Conservation (phyloP, 352 stramenopile species). For the Phytophthora boehmeriae region DNA sequence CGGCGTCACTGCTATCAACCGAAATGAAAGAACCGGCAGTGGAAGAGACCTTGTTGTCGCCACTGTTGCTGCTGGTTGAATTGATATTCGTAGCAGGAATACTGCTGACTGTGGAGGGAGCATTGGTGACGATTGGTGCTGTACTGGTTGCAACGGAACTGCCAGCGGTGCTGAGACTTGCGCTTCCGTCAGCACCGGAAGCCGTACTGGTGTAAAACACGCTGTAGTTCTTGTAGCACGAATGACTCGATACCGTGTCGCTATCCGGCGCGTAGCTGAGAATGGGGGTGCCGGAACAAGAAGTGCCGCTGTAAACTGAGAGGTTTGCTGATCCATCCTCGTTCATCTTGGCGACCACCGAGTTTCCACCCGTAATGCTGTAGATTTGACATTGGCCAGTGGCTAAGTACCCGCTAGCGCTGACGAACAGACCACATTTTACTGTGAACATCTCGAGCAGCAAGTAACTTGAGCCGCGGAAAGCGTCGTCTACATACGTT, state of each 20-base stretch:
- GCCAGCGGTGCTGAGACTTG: not conserved
- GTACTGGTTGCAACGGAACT: not conserved
- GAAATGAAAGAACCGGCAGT: not conserved
- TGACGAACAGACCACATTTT: conserved; percentile 15
- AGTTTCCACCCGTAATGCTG: conserved; percentile 13
- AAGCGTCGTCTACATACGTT: conserved; percentile 15
- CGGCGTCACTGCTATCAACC: not conserved
- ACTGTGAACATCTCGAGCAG: conserved; percentile 26
- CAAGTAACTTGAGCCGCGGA: conserved; percentile 17
- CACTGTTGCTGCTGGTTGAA: not conserved
- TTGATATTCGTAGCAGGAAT: not conserved
- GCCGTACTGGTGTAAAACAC: conserved; percentile 12
- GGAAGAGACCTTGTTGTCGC: not conserved
- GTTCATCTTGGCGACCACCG: conserved; percentile 18
- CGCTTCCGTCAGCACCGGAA: not conserved
- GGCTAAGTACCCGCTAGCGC: conserved; percentile 17
- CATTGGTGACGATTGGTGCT: not conserved
- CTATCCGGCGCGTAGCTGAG: conserved; percentile 16
- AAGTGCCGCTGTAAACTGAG: conserved; percentile 20
- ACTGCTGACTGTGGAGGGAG: not conserved
- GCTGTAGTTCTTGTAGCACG: conserved; percentile 27
- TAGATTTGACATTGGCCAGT: conserved; percentile 19
- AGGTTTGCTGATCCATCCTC: conserved; percentile 21
- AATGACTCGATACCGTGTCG: conserved; percentile 22
- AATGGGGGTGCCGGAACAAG: conserved; percentile 17